Conservation (phyloP, 345 rosid species). For the Lepidium didymum region DNA sequence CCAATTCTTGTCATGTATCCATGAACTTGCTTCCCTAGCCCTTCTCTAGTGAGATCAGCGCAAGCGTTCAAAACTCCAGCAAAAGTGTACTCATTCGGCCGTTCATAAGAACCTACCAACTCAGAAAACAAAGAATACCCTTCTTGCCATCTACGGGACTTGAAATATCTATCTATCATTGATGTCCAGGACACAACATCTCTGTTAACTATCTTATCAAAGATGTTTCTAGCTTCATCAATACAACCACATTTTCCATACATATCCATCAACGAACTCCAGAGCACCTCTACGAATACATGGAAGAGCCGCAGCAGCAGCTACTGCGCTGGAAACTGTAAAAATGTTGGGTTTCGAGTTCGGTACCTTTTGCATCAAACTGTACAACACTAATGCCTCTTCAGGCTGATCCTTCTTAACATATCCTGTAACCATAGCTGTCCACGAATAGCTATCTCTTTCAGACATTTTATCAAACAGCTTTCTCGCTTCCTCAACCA, state of each 20-base stretch:
- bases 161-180: conserved; percentile 74
- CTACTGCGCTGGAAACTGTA: conserved; percentile 56
- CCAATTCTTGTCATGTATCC: conserved; percentile 65
- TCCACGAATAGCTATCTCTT: conserved; percentile 86
- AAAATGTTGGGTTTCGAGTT: conserved; percentile 41
- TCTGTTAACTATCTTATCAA: conserved; percentile 52
- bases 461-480: conserved; percentile 79
- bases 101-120: conserved; percentile 40
- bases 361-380: conserved; percentile 40
- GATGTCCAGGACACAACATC: conserved; percentile 87
- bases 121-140: conserved; percentile 60
- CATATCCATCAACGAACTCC: conserved; percentile 85
- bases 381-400: conserved; percentile 50
- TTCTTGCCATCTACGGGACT: conserved; percentile 49
- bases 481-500: conserved; percentile 46
- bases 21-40: conserved; percentile 73
- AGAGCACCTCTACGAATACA: conserved; percentile 51
- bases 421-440: conserved; percentile 74
- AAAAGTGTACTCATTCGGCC: conserved; percentile 76
- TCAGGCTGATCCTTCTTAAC: conserved; percentile 43
- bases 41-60: conserved; percentile 55
- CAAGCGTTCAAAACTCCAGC: conserved; percentile 75
- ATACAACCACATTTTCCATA: conserved; percentile 86
- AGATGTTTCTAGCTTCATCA: conserved; percentile 61
- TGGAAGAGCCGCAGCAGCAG: conserved; percentile 62